These are phyloP conservation scores for Boletus rufocinnamomeus DNA, from an alignment of 768 basidiomycete genomes.

Conservation along the genomic window DNA sequence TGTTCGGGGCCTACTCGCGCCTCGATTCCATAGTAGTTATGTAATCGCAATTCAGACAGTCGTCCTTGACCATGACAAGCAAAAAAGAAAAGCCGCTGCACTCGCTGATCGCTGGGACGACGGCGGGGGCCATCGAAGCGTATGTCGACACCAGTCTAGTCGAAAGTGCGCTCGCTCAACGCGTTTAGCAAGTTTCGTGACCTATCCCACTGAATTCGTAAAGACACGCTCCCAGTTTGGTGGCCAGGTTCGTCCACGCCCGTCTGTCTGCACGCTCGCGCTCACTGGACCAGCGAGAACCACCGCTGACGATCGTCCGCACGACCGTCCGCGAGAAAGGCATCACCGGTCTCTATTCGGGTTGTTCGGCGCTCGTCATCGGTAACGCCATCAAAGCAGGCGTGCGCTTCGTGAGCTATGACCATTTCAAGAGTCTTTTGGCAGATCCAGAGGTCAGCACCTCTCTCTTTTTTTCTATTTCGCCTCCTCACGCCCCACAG, in stretches of 20 bases:
- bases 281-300: slow-evolving; percentile 49
- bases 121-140: slow-evolving; percentile 93
- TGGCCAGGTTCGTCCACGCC: slow-evolving; percentile 53
- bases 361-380: slow-evolving; percentile 84
- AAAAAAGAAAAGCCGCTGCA: slow-evolving; percentile 82
- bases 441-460: slow-evolving; percentile 76
- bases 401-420: slow-evolving; percentile 93
- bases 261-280: neutral
- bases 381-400: slow-evolving; percentile 96
- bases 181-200: slow-evolving; percentile 64
- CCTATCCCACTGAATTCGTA: slow-evolving; percentile 89
- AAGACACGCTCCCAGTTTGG: slow-evolving; percentile 95
- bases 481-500: slow-evolving; percentile 40
- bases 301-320: slow-evolving; percentile 71
- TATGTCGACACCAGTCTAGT: slow-evolving; percentile 40
- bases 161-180: slow-evolving; percentile 27
- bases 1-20: no score
- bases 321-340: slow-evolving; percentile 78
- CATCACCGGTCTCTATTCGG: slow-evolving; percentile 86
- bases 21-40: neutral
- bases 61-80: slow-evolving; percentile 39
- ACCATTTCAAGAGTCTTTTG: slow-evolving; percentile 82
- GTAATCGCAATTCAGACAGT: neutral
- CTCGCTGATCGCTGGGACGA: slow-evolving; percentile 87
- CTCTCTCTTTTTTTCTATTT: neutral